Base-by-base conservation (phyloP, 2,329 filamentous ascomycete genomes). In the Penicillium aurantiogriseum region DNA sequence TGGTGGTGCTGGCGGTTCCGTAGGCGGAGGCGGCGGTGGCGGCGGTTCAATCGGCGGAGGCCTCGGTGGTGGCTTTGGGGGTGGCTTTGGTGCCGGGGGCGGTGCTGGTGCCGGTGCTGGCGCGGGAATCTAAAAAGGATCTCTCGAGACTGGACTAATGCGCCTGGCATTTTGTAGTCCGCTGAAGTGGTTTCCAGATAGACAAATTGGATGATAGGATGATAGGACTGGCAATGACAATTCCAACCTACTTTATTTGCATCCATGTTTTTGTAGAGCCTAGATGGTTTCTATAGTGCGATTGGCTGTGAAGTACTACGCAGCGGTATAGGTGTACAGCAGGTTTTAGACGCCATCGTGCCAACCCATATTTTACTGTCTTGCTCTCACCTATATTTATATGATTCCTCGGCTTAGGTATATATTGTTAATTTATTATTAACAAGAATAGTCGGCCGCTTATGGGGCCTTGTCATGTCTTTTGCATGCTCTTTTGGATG, bases 21-120 rank as follows among this genome's bases (percentile, higher is more conserved):
- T 57, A 31, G 13, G 46, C 36, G 54, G 42, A 3, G 49, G 49
- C 10, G 54, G 49, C 19, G 54, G 48, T 4, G 54, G 48, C 9
- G 54, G 48, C 19, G 48, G 54, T 8, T 52, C 54, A 3, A 52
- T 56, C 8, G 54, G 54, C 2, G 42, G 27, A 33, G 54, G 54
- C 15, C 31, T 56, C 23, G 48, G 46, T 8, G 53, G 40, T 7
- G 54, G 54, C 19, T 47, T 46, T 19, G 54, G 48, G 4, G 49
- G 54, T 13, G 54, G 48, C 5, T 38, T 53, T 10, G 49, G 54
- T n/a, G 40, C n/a, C 13, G 54, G 47, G 10, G 33, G 9, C 2
- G 48, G 48, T 7, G 17, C 23, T n/a, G 39, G 53, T 23, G 39
- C 23, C 2, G 47, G 47, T 9, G 33, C 27, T 2, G 48, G 54